Percentiles rank a stretch among this genome's conserved stretches.
Conservation (phyloP, 345 rosid species). For the Moringa oleifera region DNA sequence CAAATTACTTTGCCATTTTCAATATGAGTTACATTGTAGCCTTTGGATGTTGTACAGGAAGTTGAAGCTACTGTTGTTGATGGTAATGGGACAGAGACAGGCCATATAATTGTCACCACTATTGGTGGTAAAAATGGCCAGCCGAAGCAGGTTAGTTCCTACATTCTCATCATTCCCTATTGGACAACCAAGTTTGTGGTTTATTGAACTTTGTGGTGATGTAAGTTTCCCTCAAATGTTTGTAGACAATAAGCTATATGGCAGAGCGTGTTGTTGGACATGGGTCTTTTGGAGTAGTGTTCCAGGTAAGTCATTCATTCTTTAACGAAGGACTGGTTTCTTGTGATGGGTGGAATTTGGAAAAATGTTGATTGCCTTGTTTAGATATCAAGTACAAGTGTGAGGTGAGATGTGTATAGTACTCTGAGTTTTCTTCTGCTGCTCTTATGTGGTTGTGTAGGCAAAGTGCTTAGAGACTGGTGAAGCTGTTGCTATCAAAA, state of each 20-base stretch:
- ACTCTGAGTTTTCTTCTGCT: constrained; percentile 6
- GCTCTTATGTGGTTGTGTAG: constrained; percentile 29
- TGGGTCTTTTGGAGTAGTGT: constrained; percentile 95
- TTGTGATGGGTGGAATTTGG: neutral
- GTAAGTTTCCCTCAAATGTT: neutral
- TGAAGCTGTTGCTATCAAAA: constrained; percentile 87
- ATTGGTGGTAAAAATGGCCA: constrained; percentile 80
- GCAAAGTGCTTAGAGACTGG: constrained; percentile 98
- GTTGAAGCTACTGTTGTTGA: constrained; percentile 83
- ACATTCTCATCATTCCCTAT: neutral
- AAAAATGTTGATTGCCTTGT: neutral
- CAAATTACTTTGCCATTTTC: neutral
- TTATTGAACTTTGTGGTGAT: constrained; percentile 1
- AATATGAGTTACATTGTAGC: neutral
- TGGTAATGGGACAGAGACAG: constrained; percentile 81
- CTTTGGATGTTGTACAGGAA: constrained; percentile 40
- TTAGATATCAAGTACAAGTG: neutral
- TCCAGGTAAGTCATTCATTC: constrained; percentile 49
- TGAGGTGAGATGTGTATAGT: neutral
- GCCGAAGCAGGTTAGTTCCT: constrained; percentile 60
- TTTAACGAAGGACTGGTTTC: neutral
- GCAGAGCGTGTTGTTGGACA: constrained; percentile 96
- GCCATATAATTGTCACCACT: constrained; percentile 81
- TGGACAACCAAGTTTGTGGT: neutral
- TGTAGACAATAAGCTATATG: constrained; percentile 89